Evolutionary conservation across 441 rosid genomes (phyloP), one percentile per base, ranked within the genome.

Genomic region (Aquilaria agallochum): DNA sequence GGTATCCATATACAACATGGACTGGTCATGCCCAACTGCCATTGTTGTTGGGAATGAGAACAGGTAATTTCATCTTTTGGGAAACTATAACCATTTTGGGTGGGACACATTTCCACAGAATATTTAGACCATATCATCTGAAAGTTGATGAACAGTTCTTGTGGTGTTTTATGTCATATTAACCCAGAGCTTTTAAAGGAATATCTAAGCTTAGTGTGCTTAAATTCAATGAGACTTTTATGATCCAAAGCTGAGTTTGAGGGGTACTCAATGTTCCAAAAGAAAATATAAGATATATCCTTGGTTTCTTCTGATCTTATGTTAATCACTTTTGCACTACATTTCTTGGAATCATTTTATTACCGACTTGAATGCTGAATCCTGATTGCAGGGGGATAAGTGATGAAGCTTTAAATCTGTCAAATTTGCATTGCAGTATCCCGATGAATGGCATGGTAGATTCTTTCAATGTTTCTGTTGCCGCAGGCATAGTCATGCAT

Each of bases 381-480:
- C 15, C 12, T 61, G 53, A 33, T 77, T 74, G 74, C 78, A 90
- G 98, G 70, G 98, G 98, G 27, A 83, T 90, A 79, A 88, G 95
- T 64, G 82, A 84, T 2, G 90, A 83, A 75, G 97, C 97, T 31
- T 73, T 88, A 72, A 69, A 72, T 68, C 73, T 90, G 66, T 88
- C 97, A 13, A 95, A 94, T 80, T 62, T 94, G 66, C 80, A 68
- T 66, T 94, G 97, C 69, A 87, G 95, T 70, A 88, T 90, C 72
- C 97, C 95, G 7, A 90, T 94, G 97, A 90, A 87, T 27, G 98
- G 98, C 72, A 90, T 94, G 98, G 97, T 90, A 53, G 97, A 94
- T 76, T 90, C 98, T 27, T 90, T 94, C 72, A 94, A 94, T 78
- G 97, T 90, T 60, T 94, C 98, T 31, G 97, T 94, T 68, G 98